Evolutionary conservation across 345 rosid species (phyloP), one percentile per base, ranked within the genome.

Genomic region (Aquilaria sinensis): DNA sequence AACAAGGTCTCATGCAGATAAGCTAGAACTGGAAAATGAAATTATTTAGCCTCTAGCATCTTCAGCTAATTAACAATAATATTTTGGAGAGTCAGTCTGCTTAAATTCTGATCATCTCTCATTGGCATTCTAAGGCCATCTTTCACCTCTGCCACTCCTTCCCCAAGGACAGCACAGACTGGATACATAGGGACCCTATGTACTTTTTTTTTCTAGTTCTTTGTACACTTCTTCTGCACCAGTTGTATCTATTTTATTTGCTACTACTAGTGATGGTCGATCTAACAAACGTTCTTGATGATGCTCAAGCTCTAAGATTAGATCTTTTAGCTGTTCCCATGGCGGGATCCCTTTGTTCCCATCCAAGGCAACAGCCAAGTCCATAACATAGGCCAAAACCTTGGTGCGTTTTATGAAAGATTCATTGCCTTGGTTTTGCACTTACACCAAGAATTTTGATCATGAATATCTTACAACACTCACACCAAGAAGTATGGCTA

Each of bases 371-470:
- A 87, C 84, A 30, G 90, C 94, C 68, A 93, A 78, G 67, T 93
- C 98, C 16, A 93, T 80, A 31, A 93, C 95, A 59, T 88, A 93
- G 8, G 96, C 98, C 67, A 93, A 69, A 65, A 93, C 97, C 80
- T 88, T 84, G 2, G 98, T 88, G n/a, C 98, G 81, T 67, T 93
- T 94, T 31, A 93, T 90, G 82, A 16, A 16, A 16, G 23, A 16
- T 16, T 16, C 0, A 16, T 16, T 16, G 23, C 23, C 23, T 16
- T 16, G 0, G 0, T 16, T 16, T 16, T 16, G 23, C 23, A 16
- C 23, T 16, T 16, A 16, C 23, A 16, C 23, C 23, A 16, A 16
- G 23, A 16, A 16, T 16, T 16, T 16, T 16, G 23, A 16, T 16
- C 23, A 16, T 16, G 23, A 16, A 16, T 16, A 16, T 16, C 23